A percentile compares a stretch with the other conserved stretches of the same genome.
phyloP scores from a whole-genome alignment of 1,284 basidiomycete species.

The Chondrostereum purpureum region DNA sequence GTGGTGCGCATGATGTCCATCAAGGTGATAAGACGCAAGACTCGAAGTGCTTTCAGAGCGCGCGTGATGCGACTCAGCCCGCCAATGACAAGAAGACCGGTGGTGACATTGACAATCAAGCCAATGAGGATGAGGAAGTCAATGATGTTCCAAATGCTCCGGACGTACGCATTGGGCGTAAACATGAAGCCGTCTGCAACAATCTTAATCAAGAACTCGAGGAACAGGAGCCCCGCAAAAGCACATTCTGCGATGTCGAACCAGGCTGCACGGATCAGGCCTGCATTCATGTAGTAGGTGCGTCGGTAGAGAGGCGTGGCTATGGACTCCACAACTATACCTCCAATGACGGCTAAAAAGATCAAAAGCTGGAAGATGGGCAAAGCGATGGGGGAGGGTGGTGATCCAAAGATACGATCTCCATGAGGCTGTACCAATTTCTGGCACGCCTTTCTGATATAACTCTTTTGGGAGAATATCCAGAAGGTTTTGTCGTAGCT shows the following conservation, averaged over 20 bases:
- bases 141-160: slow-evolving; percentile 88
- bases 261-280: slow-evolving; percentile 70
- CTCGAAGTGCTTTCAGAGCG: slow-evolving; percentile 85
- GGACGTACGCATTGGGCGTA: slow-evolving; percentile 91
- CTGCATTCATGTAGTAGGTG: slow-evolving; percentile 61
- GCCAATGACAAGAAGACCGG: slow-evolving; percentile 73
- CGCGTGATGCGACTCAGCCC: slow-evolving; percentile 81
- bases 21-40: slow-evolving; percentile 86
- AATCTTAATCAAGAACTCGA: slow-evolving; percentile 89
- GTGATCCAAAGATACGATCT: slow-evolving; percentile 75
- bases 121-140: slow-evolving; percentile 86
- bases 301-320: slow-evolving; percentile 87
- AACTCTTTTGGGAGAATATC: slow-evolving; percentile 81
- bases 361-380: slow-evolving; percentile 74
- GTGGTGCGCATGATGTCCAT: slow-evolving; percentile 84
- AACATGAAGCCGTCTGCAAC: slow-evolving; percentile 91
- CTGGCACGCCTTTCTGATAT: slow-evolving; percentile 76
- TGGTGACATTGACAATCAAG: slow-evolving; percentile 77
- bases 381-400: slow-evolving; percentile 61
- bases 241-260: slow-evolving; percentile 80
- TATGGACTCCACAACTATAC: slow-evolving; percentile 78
- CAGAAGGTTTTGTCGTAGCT: slow-evolving; percentile 90
- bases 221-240: slow-evolving; percentile 72
- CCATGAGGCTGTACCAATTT: slow-evolving; percentile 80
- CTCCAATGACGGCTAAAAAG: slow-evolving; percentile 75